Evolutionary conservation across 1,139 yeast genomes (phyloP).

Genomic region (Taphrina flavorubra): DNA sequence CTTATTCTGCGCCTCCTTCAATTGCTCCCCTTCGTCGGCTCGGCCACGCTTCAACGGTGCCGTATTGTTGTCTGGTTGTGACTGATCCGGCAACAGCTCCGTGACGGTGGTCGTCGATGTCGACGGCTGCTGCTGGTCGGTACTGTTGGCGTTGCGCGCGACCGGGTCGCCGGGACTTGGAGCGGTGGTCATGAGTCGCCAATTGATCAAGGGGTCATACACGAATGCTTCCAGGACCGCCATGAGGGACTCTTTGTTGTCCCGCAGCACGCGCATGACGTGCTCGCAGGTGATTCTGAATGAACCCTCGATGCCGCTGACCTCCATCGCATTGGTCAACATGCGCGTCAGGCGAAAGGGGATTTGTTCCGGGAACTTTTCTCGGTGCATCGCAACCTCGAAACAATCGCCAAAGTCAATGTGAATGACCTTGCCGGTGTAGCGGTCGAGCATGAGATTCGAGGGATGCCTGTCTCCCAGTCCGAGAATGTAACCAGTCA

Average conservation of each 20-base stretch:
- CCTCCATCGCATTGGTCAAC: slow-evolving; percentile 99
- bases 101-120: not conserved
- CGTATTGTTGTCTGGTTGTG: slow-evolving; percentile 2
- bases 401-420: slow-evolving; percentile 99
- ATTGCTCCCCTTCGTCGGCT: slow-evolving; percentile 77
- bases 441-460: slow-evolving; percentile 89
- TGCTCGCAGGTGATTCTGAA: slow-evolving; percentile 96
- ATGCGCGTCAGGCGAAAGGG: slow-evolving; percentile 96
- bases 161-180: slow-evolving; percentile 69
- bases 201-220: slow-evolving; percentile 94
- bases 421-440: slow-evolving; percentile 93
- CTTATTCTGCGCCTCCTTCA: slow-evolving; percentile 73
- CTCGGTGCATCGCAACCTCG: slow-evolving; percentile 95
- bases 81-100: slow-evolving; percentile 16
- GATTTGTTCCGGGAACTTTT: slow-evolving; percentile 96
- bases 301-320: slow-evolving; percentile 97
- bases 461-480: slow-evolving; percentile 98
- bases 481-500: slow-evolving; percentile 96
- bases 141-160: slow-evolving; percentile 7
- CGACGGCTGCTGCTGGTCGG: slow-evolving; percentile 52
- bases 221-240: slow-evolving; percentile 99
- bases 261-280: slow-evolving; percentile 92
- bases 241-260: slow-evolving; percentile 93
- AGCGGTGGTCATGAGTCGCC: slow-evolving; percentile 71
- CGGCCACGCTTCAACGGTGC: slow-evolving; percentile 47